phyloP scores from a whole-genome alignment of 371 early-diverging fungal genomes.

The Capniomyces stellatus region DNA sequence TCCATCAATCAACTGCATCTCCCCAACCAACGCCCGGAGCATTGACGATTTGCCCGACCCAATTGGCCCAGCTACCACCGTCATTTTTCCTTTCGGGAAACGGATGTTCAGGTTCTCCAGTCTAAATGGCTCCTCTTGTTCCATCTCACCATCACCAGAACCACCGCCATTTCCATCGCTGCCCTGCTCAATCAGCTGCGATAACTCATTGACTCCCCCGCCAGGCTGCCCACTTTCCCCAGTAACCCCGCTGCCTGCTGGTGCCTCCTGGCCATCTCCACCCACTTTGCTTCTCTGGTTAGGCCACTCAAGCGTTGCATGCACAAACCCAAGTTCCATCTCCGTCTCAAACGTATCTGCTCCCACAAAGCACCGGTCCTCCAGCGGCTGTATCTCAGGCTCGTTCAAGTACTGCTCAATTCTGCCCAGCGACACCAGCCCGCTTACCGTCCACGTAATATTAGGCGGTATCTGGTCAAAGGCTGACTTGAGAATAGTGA shows the following conservation, averaged over 20 bases:
- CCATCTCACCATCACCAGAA: too few species aligned
- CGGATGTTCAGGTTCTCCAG: slow-evolving; percentile 45
- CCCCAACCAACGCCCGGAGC: slow-evolving; percentile 69
- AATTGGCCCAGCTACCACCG: slow-evolving; percentile 70
- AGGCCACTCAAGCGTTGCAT: slow-evolving; percentile 19
- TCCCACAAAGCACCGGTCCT: slow-evolving; percentile 13
- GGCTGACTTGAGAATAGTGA: slow-evolving; percentile 40
- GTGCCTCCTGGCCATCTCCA: neutral
- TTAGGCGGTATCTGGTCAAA: slow-evolving; percentile 51
- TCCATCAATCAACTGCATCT: slow-evolving; percentile 44
- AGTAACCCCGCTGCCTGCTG: too few species aligned
- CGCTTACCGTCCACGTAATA: slow-evolving; percentile 40
- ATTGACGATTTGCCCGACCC: slow-evolving; percentile 86
- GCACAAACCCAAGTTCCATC: slow-evolving; percentile 12
- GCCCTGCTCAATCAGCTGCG: neutral
- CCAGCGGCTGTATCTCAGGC: slow-evolving; percentile 37
- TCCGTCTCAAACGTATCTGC: neutral
- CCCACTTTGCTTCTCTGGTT: neutral
- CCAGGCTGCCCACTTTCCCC: too few species aligned
- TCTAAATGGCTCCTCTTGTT: slow-evolving; percentile 7
- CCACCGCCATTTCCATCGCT: neutral
- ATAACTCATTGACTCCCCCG: too few species aligned
- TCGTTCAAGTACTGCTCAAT: slow-evolving; percentile 56
- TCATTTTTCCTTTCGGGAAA: slow-evolving; percentile 41
- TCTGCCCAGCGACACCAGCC: slow-evolving; percentile 52